A percentile compares a stretch with the other conserved stretches of the same genome.
phyloP scores from a whole-genome alignment of 164 flowering plant genomes.

The Hamamelis virginiana region DNA sequence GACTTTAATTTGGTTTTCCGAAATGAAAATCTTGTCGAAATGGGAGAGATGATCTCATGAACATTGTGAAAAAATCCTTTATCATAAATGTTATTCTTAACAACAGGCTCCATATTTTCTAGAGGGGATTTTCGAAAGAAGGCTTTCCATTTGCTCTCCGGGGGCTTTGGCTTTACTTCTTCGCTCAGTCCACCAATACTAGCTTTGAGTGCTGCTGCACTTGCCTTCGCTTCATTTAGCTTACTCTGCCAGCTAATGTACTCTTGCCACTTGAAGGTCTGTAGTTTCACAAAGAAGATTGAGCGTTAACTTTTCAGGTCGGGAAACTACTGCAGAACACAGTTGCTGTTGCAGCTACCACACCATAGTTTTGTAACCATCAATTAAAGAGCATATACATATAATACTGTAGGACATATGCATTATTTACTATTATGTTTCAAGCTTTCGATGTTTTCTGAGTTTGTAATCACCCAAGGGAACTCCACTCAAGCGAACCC shows the following conservation, averaged over 20 bases:
- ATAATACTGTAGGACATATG: neutral
- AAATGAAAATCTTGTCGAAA: conserved; percentile 66
- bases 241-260: conserved; percentile 68
- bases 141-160: conserved; percentile 64
- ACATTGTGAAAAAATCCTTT: conserved; percentile 62
- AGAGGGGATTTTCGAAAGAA: conserved; percentile 62
- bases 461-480: no score
- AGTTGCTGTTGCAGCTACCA: neutral
- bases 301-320: neutral
- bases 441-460: no score
- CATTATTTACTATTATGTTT: no score
- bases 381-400: no score
- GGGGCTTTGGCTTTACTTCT: conserved; percentile 49
- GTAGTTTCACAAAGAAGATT: conserved; percentile 8
- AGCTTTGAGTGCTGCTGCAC: conserved; percentile 76
- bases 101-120: conserved; percentile 39
- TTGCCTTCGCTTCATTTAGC: conserved; percentile 75
- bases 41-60: conserved; percentile 61
- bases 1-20: conserved; percentile 36
- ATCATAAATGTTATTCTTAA: conserved; percentile 66
- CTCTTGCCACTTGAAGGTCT: conserved; percentile 95
- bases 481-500: no score
- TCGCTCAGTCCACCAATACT: conserved; percentile 48
- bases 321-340: neutral
- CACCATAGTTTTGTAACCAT: neutral